These are phyloP conservation scores for Sporisorium scitamineum DNA, from an alignment of 1,284 basidiomycete species.

Conservation along the genomic window DNA sequence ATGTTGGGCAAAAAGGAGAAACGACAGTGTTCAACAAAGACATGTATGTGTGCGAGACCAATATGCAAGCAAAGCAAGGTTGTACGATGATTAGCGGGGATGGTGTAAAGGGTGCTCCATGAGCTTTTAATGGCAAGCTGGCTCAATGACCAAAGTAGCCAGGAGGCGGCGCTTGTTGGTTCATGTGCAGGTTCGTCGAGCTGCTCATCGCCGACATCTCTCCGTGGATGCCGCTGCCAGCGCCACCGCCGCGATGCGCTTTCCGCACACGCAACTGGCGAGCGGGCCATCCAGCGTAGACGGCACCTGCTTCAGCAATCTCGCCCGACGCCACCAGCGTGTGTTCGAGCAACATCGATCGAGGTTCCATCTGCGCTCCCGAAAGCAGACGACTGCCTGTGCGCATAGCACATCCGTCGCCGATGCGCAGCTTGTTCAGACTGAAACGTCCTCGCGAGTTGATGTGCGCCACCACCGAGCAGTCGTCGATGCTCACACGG, in stretches of 20 bases:
- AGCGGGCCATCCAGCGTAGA: slow-evolving; percentile 68
- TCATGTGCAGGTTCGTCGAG: slow-evolving; percentile 45
- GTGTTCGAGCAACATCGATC: slow-evolving; percentile 68
- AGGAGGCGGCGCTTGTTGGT: slow-evolving; percentile 41
- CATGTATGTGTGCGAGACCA: not conserved
- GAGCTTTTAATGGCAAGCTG: not conserved
- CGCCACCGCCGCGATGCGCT: slow-evolving; percentile 31
- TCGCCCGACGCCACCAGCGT: slow-evolving; percentile 68
- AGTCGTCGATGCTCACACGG: slow-evolving; percentile 66
- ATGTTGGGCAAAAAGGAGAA: not conserved
- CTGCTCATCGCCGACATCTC: slow-evolving; percentile 50
- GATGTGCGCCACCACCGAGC: slow-evolving; percentile 69
- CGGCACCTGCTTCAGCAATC: slow-evolving; percentile 67
- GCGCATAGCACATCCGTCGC: slow-evolving; percentile 67
- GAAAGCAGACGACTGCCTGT: slow-evolving; percentile 66
- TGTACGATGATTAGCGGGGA: not conserved
- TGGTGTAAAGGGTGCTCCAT: not conserved
- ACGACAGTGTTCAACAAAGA: not conserved
- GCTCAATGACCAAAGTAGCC: slow-evolving; percentile 46
- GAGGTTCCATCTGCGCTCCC: slow-evolving; percentile 67
- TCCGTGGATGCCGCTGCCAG: slow-evolving; percentile 23
- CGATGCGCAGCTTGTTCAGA: slow-evolving; percentile 67
- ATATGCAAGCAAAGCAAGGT: not conserved
- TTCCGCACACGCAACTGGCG: slow-evolving; percentile 59
- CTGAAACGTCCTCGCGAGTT: slow-evolving; percentile 68